Conservation (phyloP, 805 yeast species). For the Candida krabiensis region DNA sequence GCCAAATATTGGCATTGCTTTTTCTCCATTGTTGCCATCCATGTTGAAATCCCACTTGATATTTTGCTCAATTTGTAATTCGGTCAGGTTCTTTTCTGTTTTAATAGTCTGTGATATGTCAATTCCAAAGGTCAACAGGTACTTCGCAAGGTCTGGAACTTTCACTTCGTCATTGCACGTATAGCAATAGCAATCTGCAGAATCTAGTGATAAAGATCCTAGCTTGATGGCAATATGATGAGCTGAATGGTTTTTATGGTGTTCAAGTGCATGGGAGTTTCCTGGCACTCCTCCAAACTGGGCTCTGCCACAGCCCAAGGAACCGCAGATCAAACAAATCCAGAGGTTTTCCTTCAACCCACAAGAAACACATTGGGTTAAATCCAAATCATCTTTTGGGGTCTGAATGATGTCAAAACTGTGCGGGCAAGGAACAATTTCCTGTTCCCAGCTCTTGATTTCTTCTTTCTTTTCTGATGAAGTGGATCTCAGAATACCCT, state of each 20-base stretch:
- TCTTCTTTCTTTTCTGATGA: constrained; percentile 65
- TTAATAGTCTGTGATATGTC: constrained; percentile 55
- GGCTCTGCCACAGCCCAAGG: constrained; percentile 90
- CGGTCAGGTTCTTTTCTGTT: constrained; percentile 86
- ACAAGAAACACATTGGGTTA: constrained; percentile 54
- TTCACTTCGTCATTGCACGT: constrained; percentile 84
- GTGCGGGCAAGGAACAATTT: constrained; percentile 78
- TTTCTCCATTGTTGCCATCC: constrained; percentile 68
- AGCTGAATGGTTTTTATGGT: constrained; percentile 48
- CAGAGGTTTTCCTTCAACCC: constrained; percentile 77
- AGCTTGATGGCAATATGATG: constrained; percentile 89
- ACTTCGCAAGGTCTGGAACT: constrained; percentile 56
- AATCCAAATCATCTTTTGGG: constrained; percentile 27
- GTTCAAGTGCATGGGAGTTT: constrained; percentile 83
- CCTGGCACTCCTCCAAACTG: constrained; percentile 97
- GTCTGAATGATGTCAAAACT: constrained; percentile 53
- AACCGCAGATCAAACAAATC: constrained; percentile 91
- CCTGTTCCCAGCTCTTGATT: constrained; percentile 89
- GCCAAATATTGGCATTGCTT: constrained; percentile 68
- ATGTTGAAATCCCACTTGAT: constrained; percentile 89
- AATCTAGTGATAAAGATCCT: constrained; percentile 79
- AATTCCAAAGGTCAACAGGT: constrained; percentile 63
- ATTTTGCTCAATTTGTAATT: constrained; percentile 90
- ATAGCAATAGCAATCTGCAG: constrained; percentile 89
- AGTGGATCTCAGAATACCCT: constrained; percentile 51